These are phyloP conservation scores for Podila epigama DNA, from an alignment of 192 early-diverging fungal species.

Conservation along the genomic window DNA sequence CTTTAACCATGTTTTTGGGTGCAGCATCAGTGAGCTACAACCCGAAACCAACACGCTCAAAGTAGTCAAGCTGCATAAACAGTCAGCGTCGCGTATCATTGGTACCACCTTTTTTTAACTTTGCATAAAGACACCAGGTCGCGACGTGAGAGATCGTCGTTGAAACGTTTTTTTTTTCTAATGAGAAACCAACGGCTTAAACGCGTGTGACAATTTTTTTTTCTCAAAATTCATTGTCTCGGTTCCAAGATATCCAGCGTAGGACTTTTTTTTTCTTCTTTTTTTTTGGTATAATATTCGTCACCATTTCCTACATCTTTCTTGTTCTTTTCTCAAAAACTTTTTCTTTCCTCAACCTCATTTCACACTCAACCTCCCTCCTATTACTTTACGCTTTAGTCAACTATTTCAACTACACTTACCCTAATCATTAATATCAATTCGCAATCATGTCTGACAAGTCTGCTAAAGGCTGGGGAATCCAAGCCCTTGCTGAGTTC, in stretches of 20 bases:
- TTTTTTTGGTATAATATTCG: neutral
- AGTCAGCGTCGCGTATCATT: no score
- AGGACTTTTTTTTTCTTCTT: neutral
- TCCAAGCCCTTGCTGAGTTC: slow-evolving; percentile 45
- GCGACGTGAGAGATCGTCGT: neutral
- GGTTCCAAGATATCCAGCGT: no score
- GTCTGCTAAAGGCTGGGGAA: slow-evolving; percentile 5
- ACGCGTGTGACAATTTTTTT: neutral
- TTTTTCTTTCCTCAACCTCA: neutral
- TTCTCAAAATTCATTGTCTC: neutral
- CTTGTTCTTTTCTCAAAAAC: neutral
- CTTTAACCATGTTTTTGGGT: no score
- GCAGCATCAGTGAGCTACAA: no score
- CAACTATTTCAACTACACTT: neutral
- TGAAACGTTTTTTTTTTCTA: neutral
- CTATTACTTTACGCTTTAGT: neutral
- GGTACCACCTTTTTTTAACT: no score
- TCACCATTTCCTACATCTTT: neutral
- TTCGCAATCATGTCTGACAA: neutral
- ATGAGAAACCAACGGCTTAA: neutral
- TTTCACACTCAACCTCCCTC: neutral
- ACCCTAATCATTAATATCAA: neutral
- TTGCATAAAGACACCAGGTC: no score
- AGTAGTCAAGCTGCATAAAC: no score
- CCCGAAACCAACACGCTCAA: no score